These are phyloP conservation scores for Apocynum venetum DNA, from an alignment of 257 asterid species.

Conservation along the genomic window DNA sequence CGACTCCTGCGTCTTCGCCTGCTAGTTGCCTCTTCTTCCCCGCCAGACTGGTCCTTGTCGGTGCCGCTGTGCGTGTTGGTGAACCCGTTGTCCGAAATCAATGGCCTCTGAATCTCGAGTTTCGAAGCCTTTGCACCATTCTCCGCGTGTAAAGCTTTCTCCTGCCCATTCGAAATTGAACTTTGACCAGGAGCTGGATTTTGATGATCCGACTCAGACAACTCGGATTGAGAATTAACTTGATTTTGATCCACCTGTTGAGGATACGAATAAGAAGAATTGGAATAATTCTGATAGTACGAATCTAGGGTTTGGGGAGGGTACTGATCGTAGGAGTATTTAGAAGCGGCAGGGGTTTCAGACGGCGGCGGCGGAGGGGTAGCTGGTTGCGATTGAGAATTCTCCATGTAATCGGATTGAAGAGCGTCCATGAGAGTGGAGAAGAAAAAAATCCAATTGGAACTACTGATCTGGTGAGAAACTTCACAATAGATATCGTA, in stretches of 20 bases:
- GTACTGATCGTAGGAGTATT: constrained; percentile 25
- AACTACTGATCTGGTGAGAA: neutral
- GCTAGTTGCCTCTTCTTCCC: constrained; percentile 86
- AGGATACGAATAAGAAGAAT: constrained; percentile 13
- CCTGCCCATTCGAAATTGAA: constrained; percentile 8
- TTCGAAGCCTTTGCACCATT: constrained; percentile 25
- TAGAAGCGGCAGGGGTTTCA: constrained; percentile 28
- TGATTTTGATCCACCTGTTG: constrained; percentile 10
- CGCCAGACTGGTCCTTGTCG: constrained; percentile 78
- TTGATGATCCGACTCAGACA: neutral
- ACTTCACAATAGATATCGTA: neutral
- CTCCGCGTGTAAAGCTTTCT: constrained; percentile 17
- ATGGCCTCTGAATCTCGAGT: constrained; percentile 40
- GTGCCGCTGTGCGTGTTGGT: constrained; percentile 68
- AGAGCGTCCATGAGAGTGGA: constrained; percentile 49
- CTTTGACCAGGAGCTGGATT: constrained; percentile 1
- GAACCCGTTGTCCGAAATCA: constrained; percentile 59
- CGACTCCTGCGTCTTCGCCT: constrained; percentile 66
- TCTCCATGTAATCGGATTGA: constrained; percentile 54
- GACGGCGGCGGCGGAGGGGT: constrained; percentile 23
- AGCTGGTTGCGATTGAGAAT: constrained; percentile 38
- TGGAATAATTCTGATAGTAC: constrained; percentile 9
- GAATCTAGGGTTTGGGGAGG: constrained; percentile 55
- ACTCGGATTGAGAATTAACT: constrained; percentile 1
- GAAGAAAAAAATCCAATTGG: neutral